phyloP scores from a whole-genome alignment of 768 basidiomycete genomes.

The Termitomyces titanicus region DNA sequence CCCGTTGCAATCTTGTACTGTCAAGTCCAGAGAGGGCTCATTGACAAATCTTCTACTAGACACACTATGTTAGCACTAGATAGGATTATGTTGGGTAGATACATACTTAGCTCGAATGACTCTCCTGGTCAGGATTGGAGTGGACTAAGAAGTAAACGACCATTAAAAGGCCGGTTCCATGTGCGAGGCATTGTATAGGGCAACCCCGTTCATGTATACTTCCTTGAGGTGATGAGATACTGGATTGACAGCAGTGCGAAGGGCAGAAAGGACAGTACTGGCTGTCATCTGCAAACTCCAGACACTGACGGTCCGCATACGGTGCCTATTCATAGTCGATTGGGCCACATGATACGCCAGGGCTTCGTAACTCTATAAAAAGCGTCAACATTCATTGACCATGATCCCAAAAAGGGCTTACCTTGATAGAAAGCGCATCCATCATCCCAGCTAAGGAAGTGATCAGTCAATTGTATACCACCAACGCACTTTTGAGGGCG shows the following conservation, averaged over 20 bases:
- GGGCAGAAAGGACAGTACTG: slow-evolving; percentile 74
- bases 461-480: background rate
- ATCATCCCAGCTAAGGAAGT: slow-evolving; percentile 76
- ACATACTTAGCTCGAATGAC: background rate
- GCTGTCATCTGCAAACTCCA: slow-evolving; percentile 97
- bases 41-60: background rate
- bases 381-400: background rate
- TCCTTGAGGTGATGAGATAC: slow-evolving; percentile 44
- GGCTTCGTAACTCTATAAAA: slow-evolving; percentile 75
- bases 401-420: slow-evolving; percentile 18
- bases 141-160: background rate
- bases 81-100: background rate
- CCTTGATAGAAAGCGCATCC: slow-evolving; percentile 86
- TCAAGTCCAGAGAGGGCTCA: background rate
- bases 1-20: background rate
- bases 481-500: background rate
- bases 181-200: slow-evolving; percentile 12
- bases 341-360: slow-evolving; percentile 94
- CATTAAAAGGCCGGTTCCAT: slow-evolving; percentile 10
- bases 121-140: background rate
- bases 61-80: background rate
- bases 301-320: slow-evolving; percentile 84
- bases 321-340: slow-evolving; percentile 77
- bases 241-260: slow-evolving; percentile 77
- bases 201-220: slow-evolving; percentile 34